Evolutionary conservation across 2,329 filamentous ascomycete genomes (phyloP), one percentile per base, ranked within the genome.

Genomic region (Cercospora canescens): DNA sequence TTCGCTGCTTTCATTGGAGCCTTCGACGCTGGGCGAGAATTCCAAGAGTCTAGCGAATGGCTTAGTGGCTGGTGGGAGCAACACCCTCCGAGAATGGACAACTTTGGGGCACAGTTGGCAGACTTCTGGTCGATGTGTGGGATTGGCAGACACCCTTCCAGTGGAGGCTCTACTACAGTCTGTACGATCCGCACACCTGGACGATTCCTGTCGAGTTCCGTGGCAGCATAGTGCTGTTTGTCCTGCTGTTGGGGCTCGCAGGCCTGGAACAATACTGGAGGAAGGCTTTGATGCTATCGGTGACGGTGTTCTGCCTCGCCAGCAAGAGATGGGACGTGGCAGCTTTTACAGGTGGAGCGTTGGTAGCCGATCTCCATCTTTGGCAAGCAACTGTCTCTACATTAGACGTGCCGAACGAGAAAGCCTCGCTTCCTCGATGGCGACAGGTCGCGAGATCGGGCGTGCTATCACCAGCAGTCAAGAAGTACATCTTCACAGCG

Each of bases 181-280:
- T 34, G 48, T 68, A 68, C 24, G 60, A 68, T 35, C 66, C 66
- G 9, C 66, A 65, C 37, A 68, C 62, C 2, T 69, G 64, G 67
- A 67, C 67, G 9, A 67, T 66, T 28, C 66, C 66, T 9, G 60
- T 64, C 4, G 66, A 68, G 16, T 66, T 68, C 12, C 48, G 57
- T 18, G 64, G 56, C 4, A 61, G 55, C 11, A 66, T 69, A 39
- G 62, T 69, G 7, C 24, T 69, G n/a, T 67, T 67, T 32, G 28
- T 63, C 28, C n/a, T 67, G 6, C 48, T 69, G n/a, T 62, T 69
- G 11, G 62, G 64, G 3, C 63, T 62, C 16, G 45, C 55, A 16
- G 52, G 64, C 1, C 54, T 68, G 24, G 64, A 62, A 45, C 64
- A 39, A 37, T 30, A 45, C 12, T 66, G 57, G 61, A 54, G 59